Evolutionary conservation across 176 grass and related monocot species (phyloP).

Genomic region (Chrysopogon serrulatus): DNA sequence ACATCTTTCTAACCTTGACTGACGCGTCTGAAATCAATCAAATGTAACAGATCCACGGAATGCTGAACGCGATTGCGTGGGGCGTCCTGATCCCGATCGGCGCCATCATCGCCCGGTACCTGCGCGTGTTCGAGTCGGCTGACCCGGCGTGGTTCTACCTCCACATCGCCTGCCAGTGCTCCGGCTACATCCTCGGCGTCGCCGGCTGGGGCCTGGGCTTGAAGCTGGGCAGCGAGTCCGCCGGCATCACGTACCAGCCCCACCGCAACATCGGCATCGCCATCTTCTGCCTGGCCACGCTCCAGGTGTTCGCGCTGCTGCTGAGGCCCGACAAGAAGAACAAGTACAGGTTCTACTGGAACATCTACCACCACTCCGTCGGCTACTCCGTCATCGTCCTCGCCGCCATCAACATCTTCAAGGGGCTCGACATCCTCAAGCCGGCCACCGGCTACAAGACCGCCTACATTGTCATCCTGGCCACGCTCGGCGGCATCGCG

Average conservation of each 20-base stretch:
- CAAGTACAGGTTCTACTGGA: constrained; percentile 95
- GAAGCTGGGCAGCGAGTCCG: constrained; percentile 89
- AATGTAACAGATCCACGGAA: constrained; percentile 87
- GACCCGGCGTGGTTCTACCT: constrained; percentile 93
- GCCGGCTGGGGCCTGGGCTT: constrained; percentile 87
- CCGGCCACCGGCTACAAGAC: constrained; percentile 66
- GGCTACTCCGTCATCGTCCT: constrained; percentile 72
- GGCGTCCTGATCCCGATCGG: constrained; percentile 75
- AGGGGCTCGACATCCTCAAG: constrained; percentile 77
- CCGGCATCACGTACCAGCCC: constrained; percentile 33
- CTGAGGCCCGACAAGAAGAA: constrained; percentile 78
- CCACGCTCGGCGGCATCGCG: constrained; percentile 43
- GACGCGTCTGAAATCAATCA: no score
- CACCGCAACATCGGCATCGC: constrained; percentile 80
- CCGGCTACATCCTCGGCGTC: constrained; percentile 77
- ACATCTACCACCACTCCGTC: constrained; percentile 72
- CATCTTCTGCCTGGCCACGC: constrained; percentile 77
- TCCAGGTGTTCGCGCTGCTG: constrained; percentile 88
- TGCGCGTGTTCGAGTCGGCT: constrained; percentile 67
- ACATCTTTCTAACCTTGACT: background rate
- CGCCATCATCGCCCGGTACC: constrained; percentile 80
- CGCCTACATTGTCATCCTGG: constrained; percentile 66
- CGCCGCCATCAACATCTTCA: constrained; percentile 75
- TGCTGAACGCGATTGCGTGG: constrained; percentile 77
- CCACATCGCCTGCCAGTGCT: constrained; percentile 82